phyloP scores from a whole-genome alignment of 2,329 filamentous ascomycete genomes.

The Taxawa tesnikishii region DNA sequence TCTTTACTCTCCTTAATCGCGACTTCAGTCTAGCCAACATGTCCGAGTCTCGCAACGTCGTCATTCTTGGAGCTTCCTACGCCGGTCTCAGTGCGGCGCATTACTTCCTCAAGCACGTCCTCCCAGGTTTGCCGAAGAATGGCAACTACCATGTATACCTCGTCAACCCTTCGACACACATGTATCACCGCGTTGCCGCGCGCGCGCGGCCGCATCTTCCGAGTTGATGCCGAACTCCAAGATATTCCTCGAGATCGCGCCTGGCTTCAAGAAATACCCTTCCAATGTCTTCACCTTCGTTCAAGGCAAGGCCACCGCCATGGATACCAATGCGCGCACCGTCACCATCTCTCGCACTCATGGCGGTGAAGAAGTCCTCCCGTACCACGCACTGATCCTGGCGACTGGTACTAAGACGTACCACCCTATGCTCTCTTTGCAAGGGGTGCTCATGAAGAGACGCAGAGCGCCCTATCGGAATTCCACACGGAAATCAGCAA shows the following conservation, averaged over 20 bases:
- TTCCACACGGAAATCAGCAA: slow-evolving; percentile 20
- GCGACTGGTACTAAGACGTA: slow-evolving; percentile 40
- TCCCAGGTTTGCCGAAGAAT: slow-evolving; percentile 24
- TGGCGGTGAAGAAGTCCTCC: slow-evolving; percentile 21
- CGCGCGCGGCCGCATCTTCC: slow-evolving; percentile 39
- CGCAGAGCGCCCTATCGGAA: slow-evolving; percentile 18
- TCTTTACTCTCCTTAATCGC: no score
- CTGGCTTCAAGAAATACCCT: slow-evolving; percentile 38
- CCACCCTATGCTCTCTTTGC: slow-evolving; percentile 30
- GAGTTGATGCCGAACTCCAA: slow-evolving; percentile 34
- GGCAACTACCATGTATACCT: slow-evolving; percentile 40
- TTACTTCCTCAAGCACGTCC: slow-evolving; percentile 39
- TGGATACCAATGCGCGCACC: slow-evolving; percentile 31
- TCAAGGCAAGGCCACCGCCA: slow-evolving; percentile 33
- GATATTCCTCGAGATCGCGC: slow-evolving; percentile 36
- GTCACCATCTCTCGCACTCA: slow-evolving; percentile 27
- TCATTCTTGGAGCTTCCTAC: slow-evolving; percentile 43
- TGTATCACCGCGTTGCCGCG: slow-evolving; percentile 41
- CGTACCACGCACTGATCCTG: slow-evolving; percentile 44
- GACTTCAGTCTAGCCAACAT: no score
- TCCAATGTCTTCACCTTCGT: slow-evolving; percentile 37
- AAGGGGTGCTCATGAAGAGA: slow-evolving; percentile 21
- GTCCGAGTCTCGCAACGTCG: no score
- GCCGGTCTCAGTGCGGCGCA: slow-evolving; percentile 40
- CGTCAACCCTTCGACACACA: slow-evolving; percentile 40